Evolutionary conservation across 306 rosid species (phyloP).

Genomic region (Quercus robur): DNA sequence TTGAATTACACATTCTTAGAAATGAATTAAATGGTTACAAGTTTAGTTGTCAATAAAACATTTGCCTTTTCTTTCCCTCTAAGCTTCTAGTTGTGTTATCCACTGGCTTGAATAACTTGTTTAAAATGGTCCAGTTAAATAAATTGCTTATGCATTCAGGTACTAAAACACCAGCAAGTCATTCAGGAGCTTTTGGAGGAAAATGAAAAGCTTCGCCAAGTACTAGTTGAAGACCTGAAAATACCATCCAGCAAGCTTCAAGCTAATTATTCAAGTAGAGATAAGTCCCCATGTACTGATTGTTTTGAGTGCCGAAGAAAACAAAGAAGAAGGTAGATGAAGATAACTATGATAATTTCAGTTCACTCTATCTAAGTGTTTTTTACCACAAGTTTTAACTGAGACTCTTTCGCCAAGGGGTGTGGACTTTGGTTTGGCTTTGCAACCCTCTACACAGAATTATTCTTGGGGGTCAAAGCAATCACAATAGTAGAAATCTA

Average conservation of each 20-base stretch:
- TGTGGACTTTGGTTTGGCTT: conserved; percentile 4
- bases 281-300: conserved; percentile 47
- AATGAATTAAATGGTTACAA: neutral
- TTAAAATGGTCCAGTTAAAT: neutral
- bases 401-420: neutral
- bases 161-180: conserved; percentile 80
- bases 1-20: neutral
- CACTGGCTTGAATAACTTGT: neutral
- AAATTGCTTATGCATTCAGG: conserved; percentile 41
- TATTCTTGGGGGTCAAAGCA: neutral
- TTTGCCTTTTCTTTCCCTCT: neutral
- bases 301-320: conserved; percentile 89
- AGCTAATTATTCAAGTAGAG: conserved; percentile 48
- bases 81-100: neutral
- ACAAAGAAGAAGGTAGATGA: conserved; percentile 53
- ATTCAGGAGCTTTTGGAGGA: conserved; percentile 87
- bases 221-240: conserved; percentile 79
- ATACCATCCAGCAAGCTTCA: conserved; percentile 66
- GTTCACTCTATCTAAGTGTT: conserved; percentile 4
- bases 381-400: conserved; percentile 8
- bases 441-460: neutral
- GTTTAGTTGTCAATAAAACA: neutral
- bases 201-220: conserved; percentile 75
- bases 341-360: neutral
- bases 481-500: neutral